Base-by-base conservation (phyloP, 2,329 filamentous ascomycete genomes). In the Karstenula rhodostoma region DNA sequence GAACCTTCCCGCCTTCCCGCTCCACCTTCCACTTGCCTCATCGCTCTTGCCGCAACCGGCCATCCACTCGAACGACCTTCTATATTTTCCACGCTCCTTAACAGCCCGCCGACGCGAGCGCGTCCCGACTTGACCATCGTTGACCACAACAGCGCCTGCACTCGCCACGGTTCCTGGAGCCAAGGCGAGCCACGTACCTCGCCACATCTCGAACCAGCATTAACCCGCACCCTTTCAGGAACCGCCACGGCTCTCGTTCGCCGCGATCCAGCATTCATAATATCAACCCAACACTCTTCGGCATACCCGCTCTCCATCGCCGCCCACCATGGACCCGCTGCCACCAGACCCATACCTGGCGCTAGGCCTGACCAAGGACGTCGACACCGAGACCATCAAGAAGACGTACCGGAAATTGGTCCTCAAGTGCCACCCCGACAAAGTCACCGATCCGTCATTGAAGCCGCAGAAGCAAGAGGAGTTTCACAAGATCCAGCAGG, bases 401-500 rank as follows among this genome's bases (percentile, higher is more conserved):
- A 85, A 87, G 54, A 90, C 92, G 17, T 89, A 97, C 80, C 89
- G 91, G 70, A 96, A 96, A 78, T 88, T 96, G 43, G 92, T 92
- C 37, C 86, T 97, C 68, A 93, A 91, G 77, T 94, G 90, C 74
- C 94, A 97, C 70, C 94, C 94, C 35, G 94, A 97, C 83, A 96
- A 97, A 81, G 87, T 96, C 64, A 89, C 93, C 67, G 88, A 96
- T 71, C 88, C 90, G 56, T 83, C 87, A 17, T 82, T 91, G 71
- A 96, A 95, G 79, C 87, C 88, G 60, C 82, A 87, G 69, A 96
- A 94, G 77, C 88, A 91, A 69, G 89, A 93, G 69, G 90, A 96
- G 78, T 99, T 98, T 73, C 93, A 97, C 79, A 89, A 88, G 75
- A 92, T 98, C 35, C 94, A 97, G 77, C 88, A 94, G 70, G 94